Percentiles rank a stretch among this genome's conserved stretches.
phyloP scores from a whole-genome alignment of 2,329 filamentous ascomycete species.

The Cadophora sp. region DNA sequence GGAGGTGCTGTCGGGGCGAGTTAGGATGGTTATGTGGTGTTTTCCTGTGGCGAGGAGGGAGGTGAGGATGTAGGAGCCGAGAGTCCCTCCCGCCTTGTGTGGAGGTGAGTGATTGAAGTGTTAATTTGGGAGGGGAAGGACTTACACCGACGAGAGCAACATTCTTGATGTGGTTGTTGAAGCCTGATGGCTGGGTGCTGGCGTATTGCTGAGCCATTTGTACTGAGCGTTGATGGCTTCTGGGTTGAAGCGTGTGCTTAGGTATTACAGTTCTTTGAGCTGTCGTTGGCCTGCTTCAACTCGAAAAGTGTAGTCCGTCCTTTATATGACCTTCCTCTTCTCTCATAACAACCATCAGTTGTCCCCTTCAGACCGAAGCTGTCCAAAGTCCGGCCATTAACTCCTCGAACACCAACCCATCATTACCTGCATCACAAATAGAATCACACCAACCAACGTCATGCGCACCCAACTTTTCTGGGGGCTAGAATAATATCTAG shows the following conservation, averaged over 20 bases:
- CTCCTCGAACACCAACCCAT: not conserved
- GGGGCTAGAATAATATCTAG: not conserved
- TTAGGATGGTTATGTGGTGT: constrained; percentile 57
- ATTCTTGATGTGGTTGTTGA: constrained; percentile 50
- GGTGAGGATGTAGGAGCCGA: constrained; percentile 49
- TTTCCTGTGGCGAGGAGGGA: constrained; percentile 46
- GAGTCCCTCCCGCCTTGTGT: constrained; percentile 50
- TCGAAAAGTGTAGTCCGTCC: not conserved
- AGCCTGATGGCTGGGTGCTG: not conserved
- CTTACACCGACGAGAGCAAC: constrained; percentile 57
- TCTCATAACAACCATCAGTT: not conserved
- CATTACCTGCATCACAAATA: not conserved
- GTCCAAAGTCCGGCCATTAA: not conserved
- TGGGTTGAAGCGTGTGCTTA: no score
- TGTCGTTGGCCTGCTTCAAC: not conserved
- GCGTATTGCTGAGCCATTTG: constrained; percentile 16
- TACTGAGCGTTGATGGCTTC: not conserved
- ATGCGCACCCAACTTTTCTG: not conserved
- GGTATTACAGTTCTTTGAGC: no score
- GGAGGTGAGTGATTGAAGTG: constrained; percentile 9
- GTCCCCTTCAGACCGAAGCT: not conserved
- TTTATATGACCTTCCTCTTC: not conserved
- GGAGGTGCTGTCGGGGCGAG: constrained; percentile 51
- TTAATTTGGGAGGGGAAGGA: constrained; percentile 20
- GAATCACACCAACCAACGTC: not conserved